These are phyloP conservation scores for Westerdykella sp. DNA, from an alignment of 2,329 filamentous ascomycete genomes.

Conservation along the genomic window DNA sequence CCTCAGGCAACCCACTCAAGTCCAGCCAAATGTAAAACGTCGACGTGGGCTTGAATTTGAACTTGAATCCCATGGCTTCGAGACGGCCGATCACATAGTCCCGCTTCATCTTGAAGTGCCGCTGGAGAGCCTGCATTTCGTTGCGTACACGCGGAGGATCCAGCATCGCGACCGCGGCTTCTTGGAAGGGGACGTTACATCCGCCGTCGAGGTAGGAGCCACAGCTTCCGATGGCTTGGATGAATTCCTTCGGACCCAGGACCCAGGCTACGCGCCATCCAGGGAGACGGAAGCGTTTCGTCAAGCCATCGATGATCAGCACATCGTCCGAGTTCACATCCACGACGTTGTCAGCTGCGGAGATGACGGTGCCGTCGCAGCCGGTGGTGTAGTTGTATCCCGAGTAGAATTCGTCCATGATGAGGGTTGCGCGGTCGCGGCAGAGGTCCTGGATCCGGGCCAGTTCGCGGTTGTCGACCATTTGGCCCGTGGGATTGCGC, in stretches of 20 bases:
- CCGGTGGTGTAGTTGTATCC: conserved; percentile 90
- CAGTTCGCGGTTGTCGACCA: conserved; percentile 77
- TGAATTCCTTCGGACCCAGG: conserved; percentile 90
- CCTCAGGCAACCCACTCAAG: conserved; percentile 59
- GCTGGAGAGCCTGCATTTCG: conserved; percentile 86
- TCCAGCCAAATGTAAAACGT: conserved; percentile 91
- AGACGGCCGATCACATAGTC: conserved; percentile 82
- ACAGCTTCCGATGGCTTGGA: conserved; percentile 85
- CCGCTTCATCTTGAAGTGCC: conserved; percentile 86
- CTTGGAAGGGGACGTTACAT: conserved; percentile 91
- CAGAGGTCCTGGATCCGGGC: conserved; percentile 90
- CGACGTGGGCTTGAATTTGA: conserved; percentile 72
- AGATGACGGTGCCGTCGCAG: conserved; percentile 86
- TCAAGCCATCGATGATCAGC: conserved; percentile 89
- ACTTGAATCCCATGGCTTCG: conserved; percentile 76
- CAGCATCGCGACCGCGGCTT: conserved; percentile 89
- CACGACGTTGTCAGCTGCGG: conserved; percentile 79
- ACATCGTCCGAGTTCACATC: conserved; percentile 78
- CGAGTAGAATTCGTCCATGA: conserved; percentile 91
- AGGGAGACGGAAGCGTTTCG: conserved; percentile 92
- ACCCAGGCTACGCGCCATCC: conserved; percentile 98
- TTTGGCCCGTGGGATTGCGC: conserved; percentile 85
- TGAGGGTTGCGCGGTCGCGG: conserved; percentile 80
- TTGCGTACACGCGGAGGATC: conserved; percentile 70
- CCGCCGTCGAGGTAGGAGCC: conserved; percentile 93